Base-by-base conservation (phyloP, 108 stramenopile species). In the Cyclotella atomus region DNA sequence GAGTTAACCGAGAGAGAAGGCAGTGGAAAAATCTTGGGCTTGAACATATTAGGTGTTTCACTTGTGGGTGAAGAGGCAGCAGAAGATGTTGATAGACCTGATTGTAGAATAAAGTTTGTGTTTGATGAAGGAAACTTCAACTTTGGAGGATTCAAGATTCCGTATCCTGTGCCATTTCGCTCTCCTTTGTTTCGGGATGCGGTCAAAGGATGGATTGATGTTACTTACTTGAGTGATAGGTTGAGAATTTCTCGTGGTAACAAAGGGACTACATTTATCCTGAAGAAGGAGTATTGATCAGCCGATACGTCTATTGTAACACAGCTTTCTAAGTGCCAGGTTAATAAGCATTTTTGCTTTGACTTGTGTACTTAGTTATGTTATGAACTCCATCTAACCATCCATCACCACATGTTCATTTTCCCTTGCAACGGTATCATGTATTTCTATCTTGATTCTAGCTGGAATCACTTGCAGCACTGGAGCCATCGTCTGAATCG, bases 151-250 rank as follows among this genome's bases (percentile, higher is more conserved):
- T 71, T 89, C 34, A 73, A 53, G 10, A 55, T 94, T 53, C 93
- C 93, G 2, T 94, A 94, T 65, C 93, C 93, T 0, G 91, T 94
- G 34, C 93, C 93, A 32, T 94, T 94, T 68, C 80, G 93, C 23
- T 82, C 79, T 43, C 93, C 93, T 0, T 41, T 94, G 7, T 86
- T 94, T 56, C 73, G 93, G 12, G 93, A 94, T 82, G 85, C 84
- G 10, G 93, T 94, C 43, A 94, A 94, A 63, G 93, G 93, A 23
- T 94, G 93, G 93, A 94, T 94, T 57, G 93, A 94, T 76, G 78
- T 94, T 60, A 94, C 91, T 3, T 95, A 91, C 56, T 68, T 95
- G 69, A 87, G 86, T 77, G 91, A 93, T 52, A 84, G 85, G 12
- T 56, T 95, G 43, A 85, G 94, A 16, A 91, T 95, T 56, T 88